A percentile compares a stretch with the other conserved stretches of the same genome.
These are phyloP conservation scores for Cystobasidium pallidum DNA, from an alignment of 1,284 basidiomycete genomes.

Conservation along the genomic window DNA sequence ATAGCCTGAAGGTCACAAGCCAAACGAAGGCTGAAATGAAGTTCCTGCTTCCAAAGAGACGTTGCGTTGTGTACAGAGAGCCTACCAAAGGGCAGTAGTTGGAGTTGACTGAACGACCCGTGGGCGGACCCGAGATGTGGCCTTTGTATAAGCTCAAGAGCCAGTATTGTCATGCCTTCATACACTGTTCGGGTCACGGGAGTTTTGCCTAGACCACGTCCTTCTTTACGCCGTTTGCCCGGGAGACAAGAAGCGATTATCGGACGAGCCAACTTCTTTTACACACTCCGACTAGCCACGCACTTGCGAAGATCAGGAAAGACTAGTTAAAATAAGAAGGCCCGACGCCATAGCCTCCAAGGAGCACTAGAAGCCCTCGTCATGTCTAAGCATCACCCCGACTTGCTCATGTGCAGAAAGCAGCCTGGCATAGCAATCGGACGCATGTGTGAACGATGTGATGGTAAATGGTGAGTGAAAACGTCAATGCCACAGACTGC, in stretches of 20 bases:
- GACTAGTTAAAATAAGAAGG: not conserved
- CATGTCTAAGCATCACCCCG: slow-evolving; percentile 47
- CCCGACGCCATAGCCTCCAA: not conserved
- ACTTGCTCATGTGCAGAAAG: slow-evolving; percentile 52
- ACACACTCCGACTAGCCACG: not conserved
- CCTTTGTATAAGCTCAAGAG: too few relatives aligned
- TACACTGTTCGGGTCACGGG: too few relatives aligned
- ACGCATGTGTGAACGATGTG: slow-evolving; percentile 96
- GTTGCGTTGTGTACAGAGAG: too few relatives aligned
- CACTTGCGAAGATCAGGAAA: not conserved
- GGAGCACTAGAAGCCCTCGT: not conserved
- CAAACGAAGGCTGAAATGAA: too few relatives aligned
- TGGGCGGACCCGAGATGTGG: too few relatives aligned
- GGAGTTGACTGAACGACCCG: too few relatives aligned
- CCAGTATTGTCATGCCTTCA: too few relatives aligned
- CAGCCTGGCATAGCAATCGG: slow-evolving; percentile 68
- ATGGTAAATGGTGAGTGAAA: slow-evolving; percentile 87
- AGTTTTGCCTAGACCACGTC: too few relatives aligned
- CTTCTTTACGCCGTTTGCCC: not conserved
- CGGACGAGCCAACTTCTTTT: not conserved
- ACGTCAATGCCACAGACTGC: not conserved
- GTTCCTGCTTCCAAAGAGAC: too few relatives aligned
- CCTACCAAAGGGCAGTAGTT: too few relatives aligned
- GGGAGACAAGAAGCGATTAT: slow-evolving; percentile 7
- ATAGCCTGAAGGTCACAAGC: not conserved